Base-by-base conservation (phyloP, 192 early-diverging fungal species). In the Podila verticillata region DNA sequence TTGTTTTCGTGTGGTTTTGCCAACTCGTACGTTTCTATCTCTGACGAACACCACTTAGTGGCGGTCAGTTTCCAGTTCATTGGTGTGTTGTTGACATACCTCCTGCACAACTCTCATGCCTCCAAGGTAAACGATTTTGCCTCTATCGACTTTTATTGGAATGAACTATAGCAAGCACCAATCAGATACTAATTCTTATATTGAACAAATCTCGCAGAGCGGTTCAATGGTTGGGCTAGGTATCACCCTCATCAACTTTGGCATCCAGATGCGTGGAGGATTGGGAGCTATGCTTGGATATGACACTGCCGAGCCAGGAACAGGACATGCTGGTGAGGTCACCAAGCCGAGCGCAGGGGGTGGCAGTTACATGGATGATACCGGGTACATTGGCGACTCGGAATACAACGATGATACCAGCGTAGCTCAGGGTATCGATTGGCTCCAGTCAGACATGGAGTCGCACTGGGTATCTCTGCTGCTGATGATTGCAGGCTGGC, bases 41-140 rank as follows among this genome's bases (percentile, higher is more conserved):
- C 51, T 59, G 5, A 54, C 48, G 29, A 54, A 49, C 5, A 1
- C 1, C 7, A 20, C 7, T 54, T 54, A 72, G 91, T 92, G 48
- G 89, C 91, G 47, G 83, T 87, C 39, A 87, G 87, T 56, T 94
- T 94, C 68, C 92, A 94, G 63, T 85, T 94, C 57, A 84, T 93
- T 51, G 91, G 96, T 7, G 96, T 94, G 83, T 85, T 98, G 84
- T 84, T 98, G 82, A 96, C 95, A 2, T 93, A 93, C 64, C 77
- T 98, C 61, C 74, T 98, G 63, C 94, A 95, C 62, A 95, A 93
- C 66, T 92, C 93, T 48, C 95, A 98, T 81, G 95, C 95, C 8
- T 94, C 94, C 31, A 92, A 87, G 84, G 84, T 84, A 70, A 68
- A n/a, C 3, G 20, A 32, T 28, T 2, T n/a, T n/a, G n/a, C n/a